Evolutionary conservation across 108 stramenopile genomes (phyloP).

Genomic region (Skeletonema menzelii): DNA sequence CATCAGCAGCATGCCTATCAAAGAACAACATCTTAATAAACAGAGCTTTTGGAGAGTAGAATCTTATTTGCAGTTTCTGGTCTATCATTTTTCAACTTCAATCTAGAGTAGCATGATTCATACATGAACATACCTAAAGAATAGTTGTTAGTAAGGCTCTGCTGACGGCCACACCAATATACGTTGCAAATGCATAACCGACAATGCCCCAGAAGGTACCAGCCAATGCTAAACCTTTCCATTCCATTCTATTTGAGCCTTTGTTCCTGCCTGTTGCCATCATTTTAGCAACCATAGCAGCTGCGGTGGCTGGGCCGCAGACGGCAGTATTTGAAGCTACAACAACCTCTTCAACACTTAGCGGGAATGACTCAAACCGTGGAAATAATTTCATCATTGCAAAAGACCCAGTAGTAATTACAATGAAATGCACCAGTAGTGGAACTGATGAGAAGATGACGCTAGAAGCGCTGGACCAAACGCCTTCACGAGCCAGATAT

Average conservation of each 20-base stretch:
- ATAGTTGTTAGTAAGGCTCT: background rate
- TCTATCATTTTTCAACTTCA: background rate
- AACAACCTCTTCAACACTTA: constrained; percentile 28
- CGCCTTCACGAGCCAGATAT: constrained; percentile 7
- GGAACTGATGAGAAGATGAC: constrained; percentile 27
- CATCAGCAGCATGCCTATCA: background rate
- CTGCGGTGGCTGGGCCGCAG: constrained; percentile 35
- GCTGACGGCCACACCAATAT: constrained; percentile 5
- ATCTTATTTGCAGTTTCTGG: background rate
- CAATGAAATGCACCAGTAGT: constrained; percentile 20
- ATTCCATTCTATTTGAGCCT: background rate
- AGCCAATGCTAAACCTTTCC: constrained; percentile 16
- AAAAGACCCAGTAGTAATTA: constrained; percentile 25
- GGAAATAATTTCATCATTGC: constrained; percentile 18
- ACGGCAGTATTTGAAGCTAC: constrained; percentile 40
- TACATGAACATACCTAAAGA: background rate
- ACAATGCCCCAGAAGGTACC: constrained; percentile 19
- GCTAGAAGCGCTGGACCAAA: constrained; percentile 20
- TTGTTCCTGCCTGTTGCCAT: background rate
- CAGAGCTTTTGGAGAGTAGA: background rate
- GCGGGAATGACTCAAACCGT: constrained; percentile 16
- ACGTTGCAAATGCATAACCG: constrained; percentile 5
- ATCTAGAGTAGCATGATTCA: background rate
- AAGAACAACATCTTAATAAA: no score
- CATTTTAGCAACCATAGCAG: constrained; percentile 24